Evolutionary conservation across 192 early-diverging fungal species (phyloP).

Genomic region (Cetraspora pellucida): DNA sequence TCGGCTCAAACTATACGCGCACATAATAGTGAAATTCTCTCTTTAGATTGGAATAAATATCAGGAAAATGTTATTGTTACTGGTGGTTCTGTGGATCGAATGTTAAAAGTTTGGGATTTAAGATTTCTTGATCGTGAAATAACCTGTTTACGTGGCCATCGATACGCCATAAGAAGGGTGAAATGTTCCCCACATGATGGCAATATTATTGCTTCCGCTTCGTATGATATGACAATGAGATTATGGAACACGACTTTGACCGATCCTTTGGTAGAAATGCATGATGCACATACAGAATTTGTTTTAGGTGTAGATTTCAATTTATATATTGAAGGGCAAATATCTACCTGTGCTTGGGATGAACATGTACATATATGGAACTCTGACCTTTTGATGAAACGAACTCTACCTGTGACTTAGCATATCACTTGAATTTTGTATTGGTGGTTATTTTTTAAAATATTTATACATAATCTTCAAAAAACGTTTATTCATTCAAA

Average conservation of each 20-base stretch:
- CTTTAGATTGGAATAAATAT: constrained; percentile 99
- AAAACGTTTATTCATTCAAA: too few relatives aligned
- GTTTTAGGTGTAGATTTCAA: constrained; percentile 94
- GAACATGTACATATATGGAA: constrained; percentile 70
- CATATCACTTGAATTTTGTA: too few relatives aligned
- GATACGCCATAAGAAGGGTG: constrained; percentile 89
- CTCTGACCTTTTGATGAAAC: constrained; percentile 39
- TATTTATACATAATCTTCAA: too few relatives aligned
- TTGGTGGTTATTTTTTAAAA: too few relatives aligned
- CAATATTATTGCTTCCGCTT: constrained; percentile 76
- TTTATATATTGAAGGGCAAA: constrained; percentile 80
- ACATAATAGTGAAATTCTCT: constrained; percentile 85
- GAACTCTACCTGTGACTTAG: constrained; percentile 25
- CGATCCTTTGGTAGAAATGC: constrained; percentile 63
- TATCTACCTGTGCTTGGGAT: constrained; percentile 98
- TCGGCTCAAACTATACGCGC: constrained; percentile 71
- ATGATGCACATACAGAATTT: constrained; percentile 94
- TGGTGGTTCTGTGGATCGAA: constrained; percentile 85
- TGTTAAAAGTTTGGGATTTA: constrained; percentile 91
- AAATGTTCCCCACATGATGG: constrained; percentile 92
- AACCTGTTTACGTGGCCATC: constrained; percentile 79
- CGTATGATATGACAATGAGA: constrained; percentile 96
- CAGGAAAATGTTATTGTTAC: constrained; percentile 80
- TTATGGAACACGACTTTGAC: constrained; percentile 81
- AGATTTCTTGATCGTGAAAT: constrained; percentile 75